Base-by-base conservation (phyloP, 1,284 basidiomycete genomes). In the Apiotrichum domesticum region DNA sequence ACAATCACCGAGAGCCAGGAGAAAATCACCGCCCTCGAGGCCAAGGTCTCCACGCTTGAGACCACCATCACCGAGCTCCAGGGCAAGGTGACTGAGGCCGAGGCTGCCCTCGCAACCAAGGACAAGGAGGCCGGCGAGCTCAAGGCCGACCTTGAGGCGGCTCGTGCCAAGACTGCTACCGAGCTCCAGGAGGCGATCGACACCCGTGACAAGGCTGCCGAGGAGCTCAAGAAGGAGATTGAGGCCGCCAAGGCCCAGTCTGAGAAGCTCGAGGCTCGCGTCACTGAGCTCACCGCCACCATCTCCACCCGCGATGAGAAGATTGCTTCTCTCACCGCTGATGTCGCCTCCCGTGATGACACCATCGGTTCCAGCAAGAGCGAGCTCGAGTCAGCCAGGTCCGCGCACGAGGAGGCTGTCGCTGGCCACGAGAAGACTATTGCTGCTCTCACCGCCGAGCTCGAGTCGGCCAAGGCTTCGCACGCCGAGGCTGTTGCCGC, bases 301-400 rank as follows among this genome's bases (percentile, higher is more conserved):
- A 39, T 41, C 11, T 14, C 15, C 5, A 7, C 35, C n/a, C 15
- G 35, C n/a, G 45, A 46, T 35, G 47, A 34, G 32, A 21, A 40
- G 5, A 43, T 35, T 11, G 41, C 50, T 14, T 34, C 41, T 13
- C 33, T 51, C 41, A 50, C 40, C 39, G 39, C 4, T 3, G 15
- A 35, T 6, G 14, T 50, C 14, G 48, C 54, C 2, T 29, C 29
- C 29, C 29, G 29, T 29, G 29, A 29, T 29, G 29, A 29, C 29
- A 29, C 29, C 29, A 29, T 29, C 29, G 29, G 29, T 29, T 29
- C 29, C 29, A 29, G 29, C 29, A 29, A 29, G 29, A 29, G 29
- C 29, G 56, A 57, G 6, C 56, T 60, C 1, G 51, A 55, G 40
- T 55, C 56, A 15, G 51, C 63, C 54, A 54, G 59, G 29, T 57